Evolutionary conservation across 306 rosid species (phyloP), one percentile per base, ranked within the genome.

Genomic region (Prosopis cineraria): DNA sequence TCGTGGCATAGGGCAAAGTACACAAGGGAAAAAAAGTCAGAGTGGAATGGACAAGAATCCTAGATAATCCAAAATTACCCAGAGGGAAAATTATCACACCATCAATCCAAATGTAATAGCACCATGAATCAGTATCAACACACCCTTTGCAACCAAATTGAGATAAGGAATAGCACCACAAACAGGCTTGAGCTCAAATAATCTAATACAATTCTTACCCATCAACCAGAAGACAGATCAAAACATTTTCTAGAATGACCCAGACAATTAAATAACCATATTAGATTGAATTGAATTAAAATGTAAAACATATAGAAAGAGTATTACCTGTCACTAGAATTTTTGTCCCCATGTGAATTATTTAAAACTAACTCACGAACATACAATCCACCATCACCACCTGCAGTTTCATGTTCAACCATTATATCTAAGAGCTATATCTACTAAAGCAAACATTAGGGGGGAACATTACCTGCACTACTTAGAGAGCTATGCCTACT

Each of bases 401-500:
- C 94, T 90, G 90, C 79, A 82, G 30, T 70, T 50, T 27, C 63
- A 39, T 39, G 74, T 45, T 78, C 74, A 43, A 68, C 52, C 25
- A 72, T 73, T 76, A 71, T 68, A 70, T 47, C 64, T 6, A 25
- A 68, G 72, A 29, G 69, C 47, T 58, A 68, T 7, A 59, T 72
- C 43, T 37, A 72, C 19, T n/a, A 41, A 77, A 16, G 62, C 71
- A 31, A 36, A 39, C 62, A 53, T 34, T 58, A 76, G 45, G 52
- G 39, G 30, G 40, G 22, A 44, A 44, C 10, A 47, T 72, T 87
- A 90, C 94, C 94, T 50, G 90, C 84, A 82, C 91, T 88, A 77
- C 94, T 84, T 75, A 84, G 52, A 40, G 94, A 90, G 80, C 91
- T 90, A 63, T 84, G 90, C 83, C 91, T 88, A 72, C 91, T 84